Percentiles rank a stretch among this genome's conserved stretches.
phyloP scores from a whole-genome alignment of 2,329 filamentous ascomycete genomes.

The Sarocladiaceae sp. region DNA sequence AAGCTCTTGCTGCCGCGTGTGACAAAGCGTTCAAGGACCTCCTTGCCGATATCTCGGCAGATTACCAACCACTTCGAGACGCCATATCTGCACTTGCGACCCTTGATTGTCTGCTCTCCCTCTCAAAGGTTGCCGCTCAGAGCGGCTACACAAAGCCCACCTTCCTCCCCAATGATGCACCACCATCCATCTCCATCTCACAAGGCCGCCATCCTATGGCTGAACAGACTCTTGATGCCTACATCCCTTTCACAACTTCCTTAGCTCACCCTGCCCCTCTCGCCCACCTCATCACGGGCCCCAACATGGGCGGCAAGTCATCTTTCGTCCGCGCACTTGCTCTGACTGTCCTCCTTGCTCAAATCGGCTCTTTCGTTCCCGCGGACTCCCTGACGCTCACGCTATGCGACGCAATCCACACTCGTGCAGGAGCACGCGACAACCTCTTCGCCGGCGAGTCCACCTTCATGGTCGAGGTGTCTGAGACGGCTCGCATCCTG shows the following conservation, averaged over 20 bases:
- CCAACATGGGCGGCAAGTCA: slow-evolving; percentile 99
- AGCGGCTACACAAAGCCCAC: slow-evolving; percentile 82
- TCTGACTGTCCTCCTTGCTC: slow-evolving; percentile 86
- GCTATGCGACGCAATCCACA: slow-evolving; percentile 85
- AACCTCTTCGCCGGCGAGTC: slow-evolving; percentile 92
- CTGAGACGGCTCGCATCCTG: slow-evolving; percentile 85
- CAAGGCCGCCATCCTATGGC: slow-evolving; percentile 90
- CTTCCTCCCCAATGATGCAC: slow-evolving; percentile 53
- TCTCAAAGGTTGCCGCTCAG: slow-evolving; percentile 75
- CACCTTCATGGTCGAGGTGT: slow-evolving; percentile 97
- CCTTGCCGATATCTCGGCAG: slow-evolving; percentile 66
- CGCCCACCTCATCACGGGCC: slow-evolving; percentile 85
- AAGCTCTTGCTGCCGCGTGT: slow-evolving; percentile 85
- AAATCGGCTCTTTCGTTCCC: slow-evolving; percentile 91
- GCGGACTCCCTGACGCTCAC: slow-evolving; percentile 68
- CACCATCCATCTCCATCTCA: slow-evolving; percentile 55
- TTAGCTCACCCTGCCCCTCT: slow-evolving; percentile 61
- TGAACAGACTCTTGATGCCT: slow-evolving; percentile 81
- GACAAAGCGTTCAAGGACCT: slow-evolving; percentile 72
- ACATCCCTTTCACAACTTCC: slow-evolving; percentile 83
- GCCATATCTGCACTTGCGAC: slow-evolving; percentile 79
- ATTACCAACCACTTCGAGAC: slow-evolving; percentile 86
- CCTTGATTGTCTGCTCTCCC: slow-evolving; percentile 82
- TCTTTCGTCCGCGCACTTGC: slow-evolving; percentile 91
- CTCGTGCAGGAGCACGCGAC: slow-evolving; percentile 91